Evolutionary conservation across 2,329 filamentous ascomycete species (phyloP).

Genomic region (Lomentospora prolificans): DNA sequence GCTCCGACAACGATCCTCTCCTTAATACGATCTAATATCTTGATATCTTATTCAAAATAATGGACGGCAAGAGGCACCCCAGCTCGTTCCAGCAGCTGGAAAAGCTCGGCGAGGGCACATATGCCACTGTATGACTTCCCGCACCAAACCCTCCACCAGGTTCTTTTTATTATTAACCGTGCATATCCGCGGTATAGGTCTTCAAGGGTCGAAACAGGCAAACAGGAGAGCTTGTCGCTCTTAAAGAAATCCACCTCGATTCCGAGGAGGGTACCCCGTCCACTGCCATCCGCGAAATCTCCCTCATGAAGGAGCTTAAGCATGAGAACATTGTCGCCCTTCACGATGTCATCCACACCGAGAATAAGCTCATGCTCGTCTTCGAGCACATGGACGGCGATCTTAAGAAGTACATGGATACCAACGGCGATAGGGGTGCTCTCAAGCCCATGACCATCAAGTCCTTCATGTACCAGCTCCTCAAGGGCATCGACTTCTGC

Average conservation of each 20-base stretch:
- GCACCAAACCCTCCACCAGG: not conserved
- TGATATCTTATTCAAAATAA: constrained; percentile 26
- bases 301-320: constrained; percentile 98
- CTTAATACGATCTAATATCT: not conserved
- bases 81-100: constrained; percentile 99
- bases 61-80: constrained; percentile 89
- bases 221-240: constrained; percentile 88
- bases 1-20: not conserved
- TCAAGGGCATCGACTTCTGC: constrained; percentile 94
- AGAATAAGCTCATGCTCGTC: constrained; percentile 99
- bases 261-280: constrained; percentile 96
- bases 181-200: constrained; percentile 45
- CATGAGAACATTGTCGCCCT: constrained; percentile 97
- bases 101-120: constrained; percentile 96
- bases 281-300: constrained; percentile 96
- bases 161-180: not conserved
- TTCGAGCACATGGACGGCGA: constrained; percentile 99
- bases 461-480: constrained; percentile 97
- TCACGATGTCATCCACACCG: constrained; percentile 97
- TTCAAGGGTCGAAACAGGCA: constrained; percentile 98
- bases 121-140: constrained; percentile 68
- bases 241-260: constrained; percentile 98
- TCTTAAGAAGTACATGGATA: constrained; percentile 98
- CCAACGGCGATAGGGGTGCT: constrained; percentile 76
- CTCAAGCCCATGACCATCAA: constrained; percentile 89